Evolutionary conservation across 768 basidiomycete genomes (phyloP), one percentile per base, ranked within the genome.

Genomic region (Favolaschia claudopus): DNA sequence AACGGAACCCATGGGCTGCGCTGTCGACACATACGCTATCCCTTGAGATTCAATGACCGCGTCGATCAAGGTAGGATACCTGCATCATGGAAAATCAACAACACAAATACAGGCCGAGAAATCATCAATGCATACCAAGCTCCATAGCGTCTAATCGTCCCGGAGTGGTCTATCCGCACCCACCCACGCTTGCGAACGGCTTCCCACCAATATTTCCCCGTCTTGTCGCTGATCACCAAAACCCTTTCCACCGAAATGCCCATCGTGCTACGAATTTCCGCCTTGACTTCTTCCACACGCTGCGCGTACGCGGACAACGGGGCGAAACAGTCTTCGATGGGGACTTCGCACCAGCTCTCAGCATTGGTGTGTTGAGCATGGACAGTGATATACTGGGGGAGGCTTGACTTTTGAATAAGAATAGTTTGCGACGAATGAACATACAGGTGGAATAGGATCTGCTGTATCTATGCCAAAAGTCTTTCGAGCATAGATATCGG

Each of bases 11-110:
- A 82, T 85, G 36, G 80, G 81, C 32, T 69, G 55, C 25, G 78
- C 72, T 7, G 82, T 84, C 15, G 83, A 84, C 3, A 85, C 77
- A 58, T 85, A 79, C n/a, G 82, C 85, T 17, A 74, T 63, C 9
- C 76, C 82, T 38, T 63, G 69, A 1, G 82, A 81, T 58, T 85
- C 83, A 40, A 83, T 73, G 17, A 78, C 79, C 4, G 80, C 79
- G 58, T 85, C 84, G 19, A 85, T 67, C 43, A 85, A 64, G 17
- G 79, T 63, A 5, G 82, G 77, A 32, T 42, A 42, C 51, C 51
- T 52, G 31, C 13, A 20, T 2, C n/a, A n/a, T n/a, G 39, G 34
- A 13, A 28, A 7, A 19, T 29, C 36, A 37, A 27, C 36, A 19
- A 38, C 28, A 17, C n/a, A 39, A 14, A 7, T n/a, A 19, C 10